Evolutionary conservation across 2,329 filamentous ascomycete species (phyloP), one percentile per base, ranked within the genome.

Genomic region (Cladobotryum protrusum): DNA sequence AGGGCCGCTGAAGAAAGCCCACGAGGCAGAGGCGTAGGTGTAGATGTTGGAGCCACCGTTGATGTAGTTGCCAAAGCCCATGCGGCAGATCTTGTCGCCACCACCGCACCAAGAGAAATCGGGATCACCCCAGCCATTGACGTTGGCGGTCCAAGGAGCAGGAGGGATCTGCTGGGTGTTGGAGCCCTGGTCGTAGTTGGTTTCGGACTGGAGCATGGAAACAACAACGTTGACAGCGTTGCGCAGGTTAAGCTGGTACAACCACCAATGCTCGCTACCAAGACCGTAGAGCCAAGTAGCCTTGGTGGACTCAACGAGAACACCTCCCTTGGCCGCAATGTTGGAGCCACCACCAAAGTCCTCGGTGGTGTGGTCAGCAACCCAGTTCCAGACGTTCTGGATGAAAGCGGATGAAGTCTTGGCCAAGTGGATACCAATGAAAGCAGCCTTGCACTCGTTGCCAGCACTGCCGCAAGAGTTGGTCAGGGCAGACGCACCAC

Each of bases 161-260:
- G 70, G 70, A 1, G 62, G 55, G 1, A 61, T 54, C 50, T 67
- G 63, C n/a, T 57, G 56, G 12, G 62, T 61, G 56, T 73, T 63
- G 53, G 69, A 47, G 40, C 60, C 61, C 37, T 63, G 61, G 9
- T 63, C 55, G 45, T 64, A 64, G 56, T 78, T 77, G 9, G 77
- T 79, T 63, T 82, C 78, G 42, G 70, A 71, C 63, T 81, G 76
- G 50, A 77, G 68, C 61, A 79, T 57, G 13, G 70, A 71, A 13
- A 76, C 66, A 48, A 77, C 68, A 8, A 81, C 71, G 52, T 78
- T 77, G 48, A 67, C 59, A 1, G 77, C 76, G 34, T 67, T 64
- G 43, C 70, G 66, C 46, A 81, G 62, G 54, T 79, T 76, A 55
- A 81, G 74, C 63, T 82, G 77, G 64, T 82, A 83, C 43, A 82